These are phyloP conservation scores for Claviceps lovelessii DNA, from an alignment of 2,329 filamentous ascomycete genomes.

Conservation along the genomic window DNA sequence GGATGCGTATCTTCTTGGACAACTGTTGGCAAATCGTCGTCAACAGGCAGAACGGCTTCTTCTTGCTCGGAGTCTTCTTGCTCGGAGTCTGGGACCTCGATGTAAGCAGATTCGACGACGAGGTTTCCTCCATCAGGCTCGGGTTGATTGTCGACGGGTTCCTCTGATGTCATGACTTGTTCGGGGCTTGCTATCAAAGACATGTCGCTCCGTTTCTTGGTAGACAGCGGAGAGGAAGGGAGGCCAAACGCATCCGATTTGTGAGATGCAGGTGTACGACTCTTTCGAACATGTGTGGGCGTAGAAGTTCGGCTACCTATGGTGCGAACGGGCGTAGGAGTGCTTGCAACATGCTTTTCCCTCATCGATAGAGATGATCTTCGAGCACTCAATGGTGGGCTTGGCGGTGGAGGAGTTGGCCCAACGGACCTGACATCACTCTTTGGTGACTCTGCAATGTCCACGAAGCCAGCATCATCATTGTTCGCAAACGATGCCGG, in stretches of 20 bases:
- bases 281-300: neutral
- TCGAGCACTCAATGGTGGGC: neutral
- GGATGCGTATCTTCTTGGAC: neutral
- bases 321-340: neutral
- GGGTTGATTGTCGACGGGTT: neutral
- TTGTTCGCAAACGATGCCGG: neutral
- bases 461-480: conserved; percentile 2
- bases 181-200: neutral
- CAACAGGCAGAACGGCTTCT: neutral
- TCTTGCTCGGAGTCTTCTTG: neutral
- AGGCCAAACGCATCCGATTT: conserved; percentile 3
- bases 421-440: neutral
- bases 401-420: conserved; percentile 3
- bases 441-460: conserved; percentile 1
- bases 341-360: neutral
- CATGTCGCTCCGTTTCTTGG: neutral
- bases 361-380: neutral
- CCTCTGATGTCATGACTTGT: neutral
- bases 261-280: neutral
- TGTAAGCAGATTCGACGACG: neutral
- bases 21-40: neutral
- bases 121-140: neutral
- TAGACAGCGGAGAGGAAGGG: conserved; percentile 3
- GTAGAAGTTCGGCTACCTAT: neutral
- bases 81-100: neutral